phyloP scores from a whole-genome alignment of 768 basidiomycete species.

The Kondoa malvinella region DNA sequence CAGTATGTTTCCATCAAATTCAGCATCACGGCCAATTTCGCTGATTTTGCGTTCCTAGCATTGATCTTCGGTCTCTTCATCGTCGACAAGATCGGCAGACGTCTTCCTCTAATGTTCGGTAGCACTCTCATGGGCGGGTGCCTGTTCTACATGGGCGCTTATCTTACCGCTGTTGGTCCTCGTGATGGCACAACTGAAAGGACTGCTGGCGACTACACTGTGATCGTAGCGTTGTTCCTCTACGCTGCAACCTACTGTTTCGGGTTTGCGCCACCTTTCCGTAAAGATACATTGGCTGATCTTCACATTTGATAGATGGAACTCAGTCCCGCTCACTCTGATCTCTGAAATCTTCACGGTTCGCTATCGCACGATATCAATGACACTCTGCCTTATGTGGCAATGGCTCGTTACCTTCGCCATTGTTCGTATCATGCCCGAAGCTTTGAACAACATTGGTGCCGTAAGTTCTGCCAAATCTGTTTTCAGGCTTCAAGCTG shows the following conservation, averaged over 20 bases:
- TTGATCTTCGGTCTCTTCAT: slow-evolving; percentile 35
- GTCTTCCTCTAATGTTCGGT: slow-evolving; percentile 34
- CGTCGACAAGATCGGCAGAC: slow-evolving; percentile 36
- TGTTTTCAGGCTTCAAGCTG: too few relatives aligned
- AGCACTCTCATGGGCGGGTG: slow-evolving; percentile 8
- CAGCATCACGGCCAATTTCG: background rate
- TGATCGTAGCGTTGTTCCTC: slow-evolving; percentile 13
- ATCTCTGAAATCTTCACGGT: slow-evolving; percentile 23
- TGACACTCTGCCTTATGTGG: slow-evolving; percentile 21
- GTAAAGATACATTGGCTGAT: too few relatives aligned
- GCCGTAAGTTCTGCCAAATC: too few relatives aligned
- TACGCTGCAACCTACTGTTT: slow-evolving; percentile 12
- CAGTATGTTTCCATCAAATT: background rate
- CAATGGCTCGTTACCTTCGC: slow-evolving; percentile 9
- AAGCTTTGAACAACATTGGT: slow-evolving; percentile 3
- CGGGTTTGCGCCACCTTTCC: too few relatives aligned
- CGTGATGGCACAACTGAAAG: slow-evolving; percentile 4
- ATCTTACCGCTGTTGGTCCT: slow-evolving; percentile 12
- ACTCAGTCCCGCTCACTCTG: slow-evolving; percentile 14
- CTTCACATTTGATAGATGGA: too few relatives aligned
- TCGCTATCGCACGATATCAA: slow-evolving; percentile 17
- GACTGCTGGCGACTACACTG: slow-evolving; percentile 15
- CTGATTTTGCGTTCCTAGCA: slow-evolving; percentile 31
- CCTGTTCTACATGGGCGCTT: slow-evolving; percentile 8
- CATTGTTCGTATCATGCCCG: slow-evolving; percentile 15